Conservation (phyloP, 2,329 filamentous ascomycete species). For the Botrytis hyacinthi region DNA sequence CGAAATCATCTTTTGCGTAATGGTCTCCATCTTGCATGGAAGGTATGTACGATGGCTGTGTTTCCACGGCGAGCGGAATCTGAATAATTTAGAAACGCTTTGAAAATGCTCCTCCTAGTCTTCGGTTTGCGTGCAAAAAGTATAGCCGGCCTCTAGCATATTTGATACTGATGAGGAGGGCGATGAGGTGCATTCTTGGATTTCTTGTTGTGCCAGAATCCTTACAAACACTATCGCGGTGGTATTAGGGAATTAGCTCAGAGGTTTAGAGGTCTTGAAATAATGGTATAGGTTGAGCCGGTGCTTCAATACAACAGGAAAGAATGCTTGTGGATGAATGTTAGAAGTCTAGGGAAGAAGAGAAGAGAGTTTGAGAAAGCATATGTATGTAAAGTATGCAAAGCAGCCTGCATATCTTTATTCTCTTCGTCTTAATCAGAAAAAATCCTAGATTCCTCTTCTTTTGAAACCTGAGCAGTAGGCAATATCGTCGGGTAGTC, state of each 20-base stretch:
- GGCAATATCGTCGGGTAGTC: neutral
- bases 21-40: neutral
- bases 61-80: neutral
- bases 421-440: neutral
- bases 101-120: neutral
- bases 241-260: rapidly evolving
- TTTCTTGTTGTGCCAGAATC: neutral
- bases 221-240: neutral
- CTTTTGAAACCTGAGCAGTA: neutral
- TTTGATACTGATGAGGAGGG: neutral
- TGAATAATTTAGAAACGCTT: rapidly evolving
- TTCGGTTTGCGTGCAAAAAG: rapidly evolving
- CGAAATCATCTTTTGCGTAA: neutral
- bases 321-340: neutral
- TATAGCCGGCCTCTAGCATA: neutral
- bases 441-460: rapidly evolving
- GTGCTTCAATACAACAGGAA: rapidly evolving
- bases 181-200: neutral
- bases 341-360: neutral
- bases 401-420: rapidly evolving
- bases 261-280: neutral
- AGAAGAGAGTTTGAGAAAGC: neutral
- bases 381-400: neutral
- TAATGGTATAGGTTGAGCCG: neutral
- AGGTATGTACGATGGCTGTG: neutral